Evolutionary conservation across 352 stramenopile species (phyloP).

Genomic region (Elongisporangium anandrum): DNA sequence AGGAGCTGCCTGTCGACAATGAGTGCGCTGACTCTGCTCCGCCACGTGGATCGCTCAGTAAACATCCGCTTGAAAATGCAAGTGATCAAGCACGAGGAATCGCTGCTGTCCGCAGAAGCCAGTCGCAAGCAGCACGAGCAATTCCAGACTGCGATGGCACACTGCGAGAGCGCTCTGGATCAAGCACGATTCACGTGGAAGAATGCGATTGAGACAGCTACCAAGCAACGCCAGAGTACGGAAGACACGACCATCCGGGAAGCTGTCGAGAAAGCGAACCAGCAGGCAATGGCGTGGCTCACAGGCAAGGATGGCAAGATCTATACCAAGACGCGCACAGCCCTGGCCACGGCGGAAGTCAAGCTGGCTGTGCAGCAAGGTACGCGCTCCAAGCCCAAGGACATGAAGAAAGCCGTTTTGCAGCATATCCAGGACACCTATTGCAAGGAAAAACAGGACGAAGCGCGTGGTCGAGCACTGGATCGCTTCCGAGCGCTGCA

Average conservation of each 20-base stretch:
- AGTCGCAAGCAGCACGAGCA: conserved; percentile 17
- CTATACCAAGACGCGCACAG: conserved; percentile 53
- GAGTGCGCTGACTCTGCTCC: conserved; percentile 33
- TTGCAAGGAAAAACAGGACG: conserved; percentile 26
- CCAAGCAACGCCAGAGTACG: conserved; percentile 24
- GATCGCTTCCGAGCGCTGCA: conserved; percentile 22
- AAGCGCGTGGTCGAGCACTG: conserved; percentile 25
- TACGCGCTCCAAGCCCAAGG: conserved; percentile 47
- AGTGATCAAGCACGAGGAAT: conserved; percentile 33
- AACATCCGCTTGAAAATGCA: conserved; percentile 67
- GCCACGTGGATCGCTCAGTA: conserved; percentile 36
- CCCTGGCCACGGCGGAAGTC: conserved; percentile 33
- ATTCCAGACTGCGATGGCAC: conserved; percentile 23
- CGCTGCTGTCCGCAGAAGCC: conserved; percentile 7
- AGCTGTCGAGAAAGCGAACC: conserved; percentile 10
- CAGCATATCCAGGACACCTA: conserved; percentile 36
- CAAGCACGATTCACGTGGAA: conserved; percentile 29
- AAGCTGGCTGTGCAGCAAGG: conserved; percentile 46
- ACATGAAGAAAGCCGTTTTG: conserved; percentile 39
- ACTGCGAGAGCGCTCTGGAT: conserved; percentile 17
- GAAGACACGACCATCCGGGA: conserved; percentile 26
- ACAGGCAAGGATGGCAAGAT: conserved; percentile 59
- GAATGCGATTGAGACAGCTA: conserved; percentile 24
- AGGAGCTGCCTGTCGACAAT: conserved; percentile 25
- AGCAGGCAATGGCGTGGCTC: conserved; percentile 43